Conservation (phyloP, 1,284 basidiomycete species). For the Lignosus rhinocerotis region DNA sequence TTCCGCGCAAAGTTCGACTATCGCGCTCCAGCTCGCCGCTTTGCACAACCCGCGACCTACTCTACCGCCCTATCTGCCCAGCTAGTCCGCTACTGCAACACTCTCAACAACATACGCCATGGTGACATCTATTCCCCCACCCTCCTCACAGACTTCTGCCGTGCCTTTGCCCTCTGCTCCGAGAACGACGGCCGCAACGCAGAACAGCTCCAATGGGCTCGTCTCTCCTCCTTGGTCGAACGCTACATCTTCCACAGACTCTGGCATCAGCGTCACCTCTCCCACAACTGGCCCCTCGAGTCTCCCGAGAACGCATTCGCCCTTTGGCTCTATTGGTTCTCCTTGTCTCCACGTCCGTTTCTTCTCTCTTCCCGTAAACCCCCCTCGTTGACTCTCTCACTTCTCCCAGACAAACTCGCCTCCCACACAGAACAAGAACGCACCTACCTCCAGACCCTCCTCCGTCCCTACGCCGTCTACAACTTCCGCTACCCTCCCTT, state of each 20-base stretch:
- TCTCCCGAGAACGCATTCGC: conserved; percentile 49
- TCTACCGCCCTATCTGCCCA: conserved; percentile 47
- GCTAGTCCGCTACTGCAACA: conserved; percentile 42
- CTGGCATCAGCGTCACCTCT: conserved; percentile 39
- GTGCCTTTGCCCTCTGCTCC: conserved; percentile 60
- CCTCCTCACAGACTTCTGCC: conserved; percentile 49
- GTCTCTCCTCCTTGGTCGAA: conserved; percentile 47
- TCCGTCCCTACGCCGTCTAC: conserved; percentile 58
- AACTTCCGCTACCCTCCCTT: conserved; percentile 52
- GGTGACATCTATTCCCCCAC: conserved; percentile 36
- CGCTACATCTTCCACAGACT: conserved; percentile 45
- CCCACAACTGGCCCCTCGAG: conserved; percentile 58
- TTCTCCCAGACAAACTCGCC: conserved; percentile 43
- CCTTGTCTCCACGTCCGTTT: conserved; percentile 46
- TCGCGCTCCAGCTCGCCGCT: conserved; percentile 54
- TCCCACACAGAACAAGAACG: conserved; percentile 41
- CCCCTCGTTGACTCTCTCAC: not conserved
- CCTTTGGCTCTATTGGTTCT: conserved; percentile 65
- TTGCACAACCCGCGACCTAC: conserved; percentile 39
- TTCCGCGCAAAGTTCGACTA: conserved; percentile 67
- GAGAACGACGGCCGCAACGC: conserved; percentile 80
- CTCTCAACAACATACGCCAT: conserved; percentile 44
- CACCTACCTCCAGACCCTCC: conserved; percentile 45
- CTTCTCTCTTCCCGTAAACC: not conserved
- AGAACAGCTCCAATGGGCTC: conserved; percentile 49